phyloP scores from a whole-genome alignment of 2,329 filamentous ascomycete genomes.

The Elsinoe batatas region DNA sequence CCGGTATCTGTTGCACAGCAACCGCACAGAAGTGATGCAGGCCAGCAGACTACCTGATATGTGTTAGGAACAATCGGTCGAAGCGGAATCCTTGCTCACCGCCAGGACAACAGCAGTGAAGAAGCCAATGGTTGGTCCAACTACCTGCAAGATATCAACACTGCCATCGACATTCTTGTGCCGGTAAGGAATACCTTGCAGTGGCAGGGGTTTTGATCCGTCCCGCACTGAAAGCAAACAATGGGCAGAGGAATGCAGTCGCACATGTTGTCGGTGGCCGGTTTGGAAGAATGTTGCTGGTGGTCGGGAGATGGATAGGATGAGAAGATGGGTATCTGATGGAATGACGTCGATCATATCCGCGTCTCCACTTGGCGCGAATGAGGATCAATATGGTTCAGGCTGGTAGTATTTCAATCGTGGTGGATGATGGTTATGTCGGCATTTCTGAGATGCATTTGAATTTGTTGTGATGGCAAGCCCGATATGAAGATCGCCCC shows the following conservation, averaged over 20 bases:
- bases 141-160: conserved; percentile 16
- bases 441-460: background rate
- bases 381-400: background rate
- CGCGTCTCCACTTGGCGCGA: background rate
- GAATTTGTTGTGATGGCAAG: background rate
- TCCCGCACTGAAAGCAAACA: conserved; percentile 29
- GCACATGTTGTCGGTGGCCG: conserved; percentile 6
- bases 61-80: background rate
- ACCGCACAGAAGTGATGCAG: conserved; percentile 29
- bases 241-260: conserved; percentile 25
- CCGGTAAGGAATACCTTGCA: conserved; percentile 21
- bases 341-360: conserved; percentile 6
- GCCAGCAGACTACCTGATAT: conserved; percentile 28
- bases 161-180: background rate
- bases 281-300: background rate
- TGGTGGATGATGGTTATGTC: background rate
- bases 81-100: conserved; percentile 12
- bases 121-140: conserved; percentile 31
- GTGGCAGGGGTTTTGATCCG: conserved; percentile 30
- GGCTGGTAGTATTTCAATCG: background rate
- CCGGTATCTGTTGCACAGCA: conserved; percentile 29
- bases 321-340: background rate
- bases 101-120: conserved; percentile 26
- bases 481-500: no score
- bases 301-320: background rate